Evolutionary conservation across 2,329 filamentous ascomycete genomes (phyloP), one percentile per base, ranked within the genome.

Genomic region (Herpomyces periplanetae): DNA sequence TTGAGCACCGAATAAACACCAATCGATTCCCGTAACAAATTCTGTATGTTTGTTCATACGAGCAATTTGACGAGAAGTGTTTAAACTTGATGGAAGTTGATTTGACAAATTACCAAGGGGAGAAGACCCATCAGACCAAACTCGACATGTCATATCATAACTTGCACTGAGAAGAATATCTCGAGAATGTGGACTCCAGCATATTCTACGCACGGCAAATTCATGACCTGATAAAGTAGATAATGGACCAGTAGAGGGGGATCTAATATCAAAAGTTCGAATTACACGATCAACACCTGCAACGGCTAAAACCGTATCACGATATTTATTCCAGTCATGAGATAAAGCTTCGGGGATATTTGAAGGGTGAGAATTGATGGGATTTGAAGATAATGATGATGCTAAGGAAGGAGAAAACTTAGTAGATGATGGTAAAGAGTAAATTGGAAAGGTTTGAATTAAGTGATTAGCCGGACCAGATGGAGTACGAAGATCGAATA

Each of bases 271-370:
- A 31, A 91, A 91, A 0, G 65, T 80, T 18, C 80, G 58, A 24
- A 96, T 60, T 8, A 62, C 43, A 20, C 65, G 53, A 37, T 96
- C 80, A 3, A 91, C 80, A 21, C 80, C 75, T 1, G 57, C 80
- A 0, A 69, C 69, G 0, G 80, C 80, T 21, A 96, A 44, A 11
- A 88, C 47, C 0, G 58, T 62, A 27, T 71, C 57, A 15, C 64
- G 54, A 41, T 96, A 96, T 40, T 96, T 96, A 43, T 96, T 96
- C 80, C 80, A 96, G 38, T 96, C 80, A 39, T 91, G 80, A 0
- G 73, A 87, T 13, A 96, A 50, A 14, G 68, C 56, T 43, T 96
- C 80, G n/a, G n/a, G n/a, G n/a, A n/a, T n/a, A n/a, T n/a, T n/a
- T 5, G 56, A 49, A 0, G 71, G 69, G n/a, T 55, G 44, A 5